Base-by-base conservation (phyloP, 139 green algal genomes). In the Chlorella sp. region DNA sequence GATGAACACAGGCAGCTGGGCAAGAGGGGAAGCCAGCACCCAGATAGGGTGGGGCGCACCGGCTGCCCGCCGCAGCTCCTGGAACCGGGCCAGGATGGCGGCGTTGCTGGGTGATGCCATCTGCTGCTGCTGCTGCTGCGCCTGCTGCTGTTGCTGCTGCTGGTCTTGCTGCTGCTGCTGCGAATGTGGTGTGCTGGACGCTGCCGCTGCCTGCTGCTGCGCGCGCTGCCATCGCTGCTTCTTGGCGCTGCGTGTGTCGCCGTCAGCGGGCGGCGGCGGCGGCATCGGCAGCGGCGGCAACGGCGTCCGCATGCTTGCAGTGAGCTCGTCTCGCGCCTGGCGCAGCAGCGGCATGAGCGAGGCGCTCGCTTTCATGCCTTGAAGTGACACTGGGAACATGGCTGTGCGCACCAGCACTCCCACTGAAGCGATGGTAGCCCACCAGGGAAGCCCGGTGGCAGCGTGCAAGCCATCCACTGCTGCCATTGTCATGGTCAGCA, bases 1-100 rank as follows among this genome's bases (percentile, higher is more conserved):
- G 34, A 97, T 61, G 66, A 98, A 97, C 12, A 96, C 69, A 0
- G 95, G 93, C 5, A 95, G 40, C 92, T 98, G 95, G 0, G 95
- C 48, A 16, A 95, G 64, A 30, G 95, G 94, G 77, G 96, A 96
- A n/a, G 93, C 86, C 61, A 97, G 21, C 22, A 97, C 94, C 95
- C 95, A 97, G 14, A 80, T 71, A 7, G 95, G 95, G 91, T 96
- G 93, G 21, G 95, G 94, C 11, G 90, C 93, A 0, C 77, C 89
- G n/a, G 80, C 88, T 89, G 91, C 92, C 32, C 22, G n/a, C 22
- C 94, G 89, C 78, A 97, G 91, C 86, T 91, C 34, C 9, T 61
- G n/a, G 22, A 91, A 88, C 22, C 77, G 84, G 0, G 36, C 42
- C 84, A 89, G 30, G 28, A 85, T 48, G 3, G 75, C 36, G 0